Percentiles rank a stretch among this genome's conserved stretches.
These are phyloP conservation scores for Saccharomycopsis sp. DNA, from an alignment of 805 yeast species.

Conservation along the genomic window DNA sequence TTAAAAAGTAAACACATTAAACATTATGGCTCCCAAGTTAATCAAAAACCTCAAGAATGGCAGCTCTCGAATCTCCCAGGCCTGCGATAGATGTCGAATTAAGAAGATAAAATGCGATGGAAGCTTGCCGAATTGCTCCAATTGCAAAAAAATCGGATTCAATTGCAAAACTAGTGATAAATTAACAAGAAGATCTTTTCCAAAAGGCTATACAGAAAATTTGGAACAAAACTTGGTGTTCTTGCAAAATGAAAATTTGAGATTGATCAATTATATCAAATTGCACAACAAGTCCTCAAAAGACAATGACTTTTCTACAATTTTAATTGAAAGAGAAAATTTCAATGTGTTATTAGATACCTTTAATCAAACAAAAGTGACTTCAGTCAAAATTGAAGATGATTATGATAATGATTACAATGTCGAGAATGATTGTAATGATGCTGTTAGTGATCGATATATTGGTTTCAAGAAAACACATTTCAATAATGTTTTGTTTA, in stretches of 20 bases:
- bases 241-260: slow-evolving; percentile 45
- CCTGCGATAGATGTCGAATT: slow-evolving; percentile 72
- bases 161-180: slow-evolving; percentile 66
- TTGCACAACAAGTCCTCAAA: slow-evolving; percentile 11
- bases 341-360: too few species aligned
- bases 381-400: too few species aligned
- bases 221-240: slow-evolving; percentile 52
- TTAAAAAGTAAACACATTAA: not conserved
- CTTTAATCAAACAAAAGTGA: too few species aligned
- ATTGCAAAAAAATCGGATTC: slow-evolving; percentile 54
- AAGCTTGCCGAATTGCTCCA: slow-evolving; percentile 51
- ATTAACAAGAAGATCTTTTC: slow-evolving; percentile 65
- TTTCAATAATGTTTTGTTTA: too few species aligned
- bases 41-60: slow-evolving; percentile 17
- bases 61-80: slow-evolving; percentile 51
- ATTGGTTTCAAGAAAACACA: too few species aligned
- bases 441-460: too few species aligned
- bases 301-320: not conserved
- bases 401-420: too few species aligned
- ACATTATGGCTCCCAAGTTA: slow-evolving; percentile 8
- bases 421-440: too few species aligned
- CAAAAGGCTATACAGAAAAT: slow-evolving; percentile 72
- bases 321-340: too few species aligned
- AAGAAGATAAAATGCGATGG: slow-evolving; percentile 75
- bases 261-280: slow-evolving; percentile 27